Base-by-base conservation (phyloP, 371 early-diverging fungal species). In the Lichtheimia corymbifera region DNA sequence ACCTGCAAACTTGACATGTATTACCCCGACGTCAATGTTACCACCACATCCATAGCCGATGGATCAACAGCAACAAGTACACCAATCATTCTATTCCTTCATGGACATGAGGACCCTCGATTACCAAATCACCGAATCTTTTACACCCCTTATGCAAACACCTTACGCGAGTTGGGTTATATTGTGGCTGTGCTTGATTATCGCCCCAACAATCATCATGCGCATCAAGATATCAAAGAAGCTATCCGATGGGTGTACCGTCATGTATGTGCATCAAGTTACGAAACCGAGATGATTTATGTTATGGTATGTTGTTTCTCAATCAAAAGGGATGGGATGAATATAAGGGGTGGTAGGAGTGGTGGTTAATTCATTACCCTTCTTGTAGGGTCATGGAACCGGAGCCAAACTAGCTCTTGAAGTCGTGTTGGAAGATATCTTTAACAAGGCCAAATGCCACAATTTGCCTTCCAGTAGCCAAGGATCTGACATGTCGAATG, bases 111-210 rank as follows among this genome's bases (percentile, higher is more conserved):
- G 11, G 89, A 91, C 88, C 65, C 74, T 5, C 17, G 78, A 44
- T 83, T 85, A 22, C 72, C 76, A 13, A 53, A 25, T 15, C 70
- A 73, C 20, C 86, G 82, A 53, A 52, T 70, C 22, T 62, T 83
- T 25, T 92, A 91, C 59, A 73, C 77, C 1, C 78, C 88, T 15
- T 65, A 91, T 27, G 91, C 89, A 3, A 75, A 82, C 43, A 84
- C 82, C 0, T 62, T 92, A n/a, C 72, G 83, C 27, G 75, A 80
- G 22, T 67, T 83, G 59, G 93, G 93, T 1, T 90, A 90, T 61
- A 74, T 88, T n/a, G 89, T 89, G 1, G 78, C 90, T n/a, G 76
- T 91, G 24, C 91, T 91, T 13, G 83, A 91, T 56, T 91, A 91
- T 67, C 73, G 83, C 6, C 90, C 91, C 6, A 43, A 73, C n/a